Base-by-base conservation (phyloP, 768 basidiomycete species). In the Amanita fuliginea region DNA sequence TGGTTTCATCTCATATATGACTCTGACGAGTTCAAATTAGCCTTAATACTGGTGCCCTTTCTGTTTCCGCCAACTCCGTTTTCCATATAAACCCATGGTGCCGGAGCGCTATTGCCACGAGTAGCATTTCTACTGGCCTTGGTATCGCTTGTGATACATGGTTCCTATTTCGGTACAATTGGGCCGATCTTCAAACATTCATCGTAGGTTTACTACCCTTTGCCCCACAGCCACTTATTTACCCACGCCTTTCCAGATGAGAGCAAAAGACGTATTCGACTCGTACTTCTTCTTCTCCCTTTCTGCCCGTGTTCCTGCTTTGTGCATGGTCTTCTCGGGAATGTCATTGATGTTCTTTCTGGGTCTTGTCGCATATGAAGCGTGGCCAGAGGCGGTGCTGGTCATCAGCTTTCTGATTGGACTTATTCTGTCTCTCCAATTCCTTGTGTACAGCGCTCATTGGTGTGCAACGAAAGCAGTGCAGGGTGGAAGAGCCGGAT, bases 231-330 rank as follows among this genome's bases (percentile, higher is more conserved):
- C n/a, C n/a, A n/a, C n/a, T n/a, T n/a, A n/a, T 13, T 30, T 39
- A 21, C 35, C 30, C 45, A 41, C 21, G 36, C 18, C n/a, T 44
- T 30, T 13, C 18, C 60, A 81, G 75, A 53, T 37, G 4, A 70
- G 73, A 21, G 73, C 84, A 0, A 61, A 57, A 6, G 84, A 84
- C 56, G 53, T 86, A 28, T 81, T 77, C 54, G 69, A 66, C 19
- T 71, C 72, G 8, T 82, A 81, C 60, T 68, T 83, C 50, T 86
- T 84, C 67, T 87, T 87, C 61, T 70, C 78, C 24, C 69, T 87
- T 11, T 77, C 80, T 1, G 70, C 83, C 5, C 74, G 83, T 18
- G 64, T 84, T 10, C 85, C 84, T 0, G 72, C 76, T 0, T 53
- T 85, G 6, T 78, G 79, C 59, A 76, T 80, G 68, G 70, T 82